Evolutionary conservation across 257 asterid genomes (phyloP).

Genomic region (Fraxinus pennsylvanica): DNA sequence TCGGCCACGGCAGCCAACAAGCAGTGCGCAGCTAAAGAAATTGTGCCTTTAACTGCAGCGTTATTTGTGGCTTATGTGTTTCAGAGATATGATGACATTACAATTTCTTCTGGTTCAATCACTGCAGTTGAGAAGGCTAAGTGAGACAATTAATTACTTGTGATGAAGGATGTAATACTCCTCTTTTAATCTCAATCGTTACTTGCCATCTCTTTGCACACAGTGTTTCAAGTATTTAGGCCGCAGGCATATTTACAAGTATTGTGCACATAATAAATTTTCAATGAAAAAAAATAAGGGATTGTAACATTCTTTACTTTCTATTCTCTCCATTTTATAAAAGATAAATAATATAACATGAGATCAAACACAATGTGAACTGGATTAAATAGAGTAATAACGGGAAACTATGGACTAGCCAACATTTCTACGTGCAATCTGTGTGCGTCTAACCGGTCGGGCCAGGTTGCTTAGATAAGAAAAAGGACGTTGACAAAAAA

Average conservation of each 20-base stretch:
- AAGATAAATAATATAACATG: too few species aligned
- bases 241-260: too few species aligned
- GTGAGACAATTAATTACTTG: constrained; percentile 25
- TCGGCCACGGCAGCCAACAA: constrained; percentile 63
- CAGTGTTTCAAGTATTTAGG: too few species aligned
- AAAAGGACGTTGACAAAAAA: neutral
- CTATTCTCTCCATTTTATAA: too few species aligned
- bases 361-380: neutral
- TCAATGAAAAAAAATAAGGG: neutral
- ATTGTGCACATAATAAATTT: neutral
- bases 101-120: constrained; percentile 49
- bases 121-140: constrained; percentile 52
- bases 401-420: neutral
- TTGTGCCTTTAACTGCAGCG: constrained; percentile 66
- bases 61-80: constrained; percentile 69
- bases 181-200: neutral
- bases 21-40: constrained; percentile 72
- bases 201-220: too few species aligned
- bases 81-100: constrained; percentile 74
- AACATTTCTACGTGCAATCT: neutral
- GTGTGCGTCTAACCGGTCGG: neutral
- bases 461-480: neutral
- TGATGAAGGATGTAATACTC: neutral
- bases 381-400: neutral
- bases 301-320: neutral